phyloP scores from a whole-genome alignment of 169 alveolate genomes.

The Plasmodium gaboni region DNA sequence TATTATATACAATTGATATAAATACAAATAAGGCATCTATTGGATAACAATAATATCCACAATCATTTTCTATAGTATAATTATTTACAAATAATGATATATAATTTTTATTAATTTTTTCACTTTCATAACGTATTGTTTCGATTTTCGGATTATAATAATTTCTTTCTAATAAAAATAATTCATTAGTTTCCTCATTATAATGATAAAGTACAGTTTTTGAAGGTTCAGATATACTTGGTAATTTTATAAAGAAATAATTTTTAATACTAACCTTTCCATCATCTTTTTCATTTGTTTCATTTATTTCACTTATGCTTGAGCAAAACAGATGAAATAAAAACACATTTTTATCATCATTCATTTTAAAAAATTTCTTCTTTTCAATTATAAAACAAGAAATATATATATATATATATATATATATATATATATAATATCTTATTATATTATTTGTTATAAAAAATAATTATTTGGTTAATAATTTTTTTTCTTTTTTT shows the following conservation, averaged over 20 bases:
- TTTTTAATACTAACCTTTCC: slow-evolving; percentile 8
- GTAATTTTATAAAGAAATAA: slow-evolving; percentile 58
- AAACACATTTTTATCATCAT: slow-evolving; percentile 41
- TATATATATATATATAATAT: no score
- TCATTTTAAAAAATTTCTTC: neutral
- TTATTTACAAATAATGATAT: slow-evolving; percentile 68
- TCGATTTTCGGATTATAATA: slow-evolving; percentile 68
- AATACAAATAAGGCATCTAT: slow-evolving; percentile 61
- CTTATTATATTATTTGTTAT: no score
- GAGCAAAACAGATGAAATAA: slow-evolving; percentile 54
- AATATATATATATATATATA: no score
- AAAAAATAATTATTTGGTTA: no score
- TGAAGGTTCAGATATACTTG: slow-evolving; percentile 65
- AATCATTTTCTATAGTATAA: slow-evolving; percentile 52
- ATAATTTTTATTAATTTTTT: slow-evolving; percentile 66
- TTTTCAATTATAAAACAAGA: neutral
- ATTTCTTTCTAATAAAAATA: slow-evolving; percentile 55
- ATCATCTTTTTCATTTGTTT: neutral
- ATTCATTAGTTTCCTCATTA: slow-evolving; percentile 29
- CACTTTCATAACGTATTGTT: slow-evolving; percentile 37
- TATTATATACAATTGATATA: slow-evolving; percentile 50
- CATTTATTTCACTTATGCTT: neutral
- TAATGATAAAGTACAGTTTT: slow-evolving; percentile 46
- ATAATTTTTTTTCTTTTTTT: no score
- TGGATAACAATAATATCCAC: slow-evolving; percentile 62